phyloP scores from a whole-genome alignment of 139 green algal genomes.

The Picochlorum sp. region DNA sequence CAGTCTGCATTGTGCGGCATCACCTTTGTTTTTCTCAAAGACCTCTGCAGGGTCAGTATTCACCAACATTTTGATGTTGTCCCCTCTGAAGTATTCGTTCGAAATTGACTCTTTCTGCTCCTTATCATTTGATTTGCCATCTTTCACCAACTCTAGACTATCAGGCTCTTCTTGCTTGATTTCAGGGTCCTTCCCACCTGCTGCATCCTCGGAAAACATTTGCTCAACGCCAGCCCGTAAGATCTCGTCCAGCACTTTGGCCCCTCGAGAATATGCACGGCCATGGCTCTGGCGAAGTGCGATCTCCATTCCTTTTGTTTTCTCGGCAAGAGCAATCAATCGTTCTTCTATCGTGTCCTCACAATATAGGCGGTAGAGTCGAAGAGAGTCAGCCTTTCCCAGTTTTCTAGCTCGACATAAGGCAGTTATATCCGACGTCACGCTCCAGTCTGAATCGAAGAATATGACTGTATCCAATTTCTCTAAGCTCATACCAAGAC shows the following conservation, averaged over 20 bases:
- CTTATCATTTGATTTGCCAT: not conserved
- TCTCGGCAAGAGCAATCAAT: conserved; percentile 41
- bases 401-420: conserved; percentile 42
- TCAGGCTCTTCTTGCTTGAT: conserved; percentile 5
- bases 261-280: conserved; percentile 14
- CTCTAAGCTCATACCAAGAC: conserved; percentile 66
- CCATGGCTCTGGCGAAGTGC: conserved; percentile 33
- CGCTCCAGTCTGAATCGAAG: conserved; percentile 69
- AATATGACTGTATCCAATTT: conserved; percentile 42
- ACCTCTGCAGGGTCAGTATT: conserved; percentile 12
- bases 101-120: conserved; percentile 9
- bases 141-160: not conserved
- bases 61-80: conserved; percentile 25
- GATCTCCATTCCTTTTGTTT: conserved; percentile 26
- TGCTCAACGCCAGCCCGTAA: conserved; percentile 42
- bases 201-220: conserved; percentile 36
- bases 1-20: not conserved
- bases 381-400: conserved; percentile 15
- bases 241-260: conserved; percentile 50
- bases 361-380: conserved; percentile 38
- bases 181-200: not conserved
- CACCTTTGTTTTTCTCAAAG: conserved; percentile 8
- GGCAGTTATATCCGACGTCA: conserved; percentile 41
- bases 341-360: conserved; percentile 47
- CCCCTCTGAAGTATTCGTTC: conserved; percentile 9